Conservation (phyloP, 805 yeast species). For the Priceomyces castillae region DNA sequence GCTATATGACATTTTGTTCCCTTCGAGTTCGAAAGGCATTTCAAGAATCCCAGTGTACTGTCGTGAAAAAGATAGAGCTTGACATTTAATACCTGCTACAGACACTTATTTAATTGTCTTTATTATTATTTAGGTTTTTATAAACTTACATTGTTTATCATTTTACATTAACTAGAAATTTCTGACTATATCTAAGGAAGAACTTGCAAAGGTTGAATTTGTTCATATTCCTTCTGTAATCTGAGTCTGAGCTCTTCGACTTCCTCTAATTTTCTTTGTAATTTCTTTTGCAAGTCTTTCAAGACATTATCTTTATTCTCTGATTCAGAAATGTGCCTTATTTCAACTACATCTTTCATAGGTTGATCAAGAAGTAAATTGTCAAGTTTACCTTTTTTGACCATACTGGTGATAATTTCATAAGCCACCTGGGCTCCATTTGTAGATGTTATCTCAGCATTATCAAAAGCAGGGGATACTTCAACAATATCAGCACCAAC, state of each 20-base stretch:
- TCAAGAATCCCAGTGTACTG: neutral
- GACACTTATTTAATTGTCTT: constrained; percentile 4
- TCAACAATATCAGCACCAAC: constrained; percentile 60
- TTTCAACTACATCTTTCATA: neutral
- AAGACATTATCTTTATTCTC: neutral
- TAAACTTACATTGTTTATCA: constrained; percentile 1
- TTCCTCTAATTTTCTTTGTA: constrained; percentile 1
- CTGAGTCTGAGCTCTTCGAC: constrained; percentile 6
- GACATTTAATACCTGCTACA: neutral
- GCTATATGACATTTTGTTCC: too few species aligned
- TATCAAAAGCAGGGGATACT: constrained; percentile 63
- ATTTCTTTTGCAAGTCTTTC: neutral
- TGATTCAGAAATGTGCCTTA: neutral
- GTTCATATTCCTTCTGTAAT: constrained; percentile 6
- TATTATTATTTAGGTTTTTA: constrained; percentile 1
- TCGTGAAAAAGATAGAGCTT: neutral
- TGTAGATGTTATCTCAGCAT: constrained; percentile 62
- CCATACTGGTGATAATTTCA: constrained; percentile 74
- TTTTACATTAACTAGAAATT: neutral
- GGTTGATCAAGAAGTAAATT: constrained; percentile 4
- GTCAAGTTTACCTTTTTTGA: constrained; percentile 47
- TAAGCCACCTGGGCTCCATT: constrained; percentile 71
- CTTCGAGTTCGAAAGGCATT: neutral
- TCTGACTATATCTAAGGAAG: neutral
- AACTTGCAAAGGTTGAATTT: constrained; percentile 6